Base-by-base conservation (phyloP, 1,139 yeast species). In the Magnusiomyces sp. region DNA sequence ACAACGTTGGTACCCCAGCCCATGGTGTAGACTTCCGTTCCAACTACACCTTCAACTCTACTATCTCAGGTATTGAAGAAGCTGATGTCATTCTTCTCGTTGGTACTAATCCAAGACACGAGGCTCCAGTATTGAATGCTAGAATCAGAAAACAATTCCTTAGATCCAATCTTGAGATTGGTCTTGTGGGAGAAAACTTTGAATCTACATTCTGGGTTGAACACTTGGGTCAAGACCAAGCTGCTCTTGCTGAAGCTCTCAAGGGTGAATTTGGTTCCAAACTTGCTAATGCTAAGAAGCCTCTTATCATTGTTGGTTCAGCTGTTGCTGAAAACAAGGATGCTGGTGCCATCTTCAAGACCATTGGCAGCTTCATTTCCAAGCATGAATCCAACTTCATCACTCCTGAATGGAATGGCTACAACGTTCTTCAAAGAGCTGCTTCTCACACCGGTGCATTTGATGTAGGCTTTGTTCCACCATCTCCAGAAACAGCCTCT, bases 41-140 rank as follows among this genome's bases (percentile, higher is more conserved):
- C 19, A 84, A 84, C 72, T 87, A 84, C 66, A 71, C 82, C 49
- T 86, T 87, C 76, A 86, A 84, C 75, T 78, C 95, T 11, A 75
- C 88, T 43, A 81, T 87, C 57, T 81, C 77, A 55, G 95, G 95
- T 49, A 76, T 87, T 58, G 95, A 85, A 68, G 83, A 80, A 51
- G 90, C 94, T 49, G 95, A 86, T 65, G 85, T 79, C 61, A 82
- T 86, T 56, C 73, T 86, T 61, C 74, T 86, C 59, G 76, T 86
- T 52, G 95, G 95, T 55, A 81, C 95, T 48, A 87, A 87, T 72
- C 95, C 95, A 59, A 79, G 95, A 66, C 89, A 79, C 62, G 95
- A 87, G 71, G 95, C 95, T 53, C 89, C 95, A 43, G 95, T 86
- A 14, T 75, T 87, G 61, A 87, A 87, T 66, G 80, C 95, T 43